Conservation (phyloP, 2,329 filamentous ascomycete species). For the Davidsoniella virescens region DNA sequence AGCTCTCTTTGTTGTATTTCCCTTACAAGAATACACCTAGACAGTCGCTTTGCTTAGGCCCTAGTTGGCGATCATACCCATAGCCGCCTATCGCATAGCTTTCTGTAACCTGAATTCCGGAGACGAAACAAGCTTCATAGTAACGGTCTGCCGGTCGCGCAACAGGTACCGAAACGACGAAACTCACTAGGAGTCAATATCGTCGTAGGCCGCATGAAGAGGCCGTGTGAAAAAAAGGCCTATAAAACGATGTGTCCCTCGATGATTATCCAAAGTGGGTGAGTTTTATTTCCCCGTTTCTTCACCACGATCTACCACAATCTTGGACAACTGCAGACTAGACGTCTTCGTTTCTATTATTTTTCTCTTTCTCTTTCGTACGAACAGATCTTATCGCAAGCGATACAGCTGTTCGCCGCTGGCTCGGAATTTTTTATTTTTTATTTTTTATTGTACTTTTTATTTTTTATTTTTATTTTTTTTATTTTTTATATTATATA, state of each 20-base stretch:
- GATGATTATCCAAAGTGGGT: neutral
- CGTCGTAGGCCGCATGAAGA: neutral
- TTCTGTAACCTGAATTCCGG: neutral
- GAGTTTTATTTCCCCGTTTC: neutral
- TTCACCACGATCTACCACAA: slow-evolving; percentile 2
- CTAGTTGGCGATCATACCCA: slow-evolving; percentile 2
- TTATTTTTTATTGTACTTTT: slow-evolving; percentile 3
- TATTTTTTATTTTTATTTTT: slow-evolving; percentile 2
- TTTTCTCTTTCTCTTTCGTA: slow-evolving; percentile 6
- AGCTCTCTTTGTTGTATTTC: no score
- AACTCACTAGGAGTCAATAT: neutral
- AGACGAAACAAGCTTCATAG: neutral
- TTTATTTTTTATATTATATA: neutral
- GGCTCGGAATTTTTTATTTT: slow-evolving; percentile 7
- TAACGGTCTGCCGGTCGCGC: neutral
- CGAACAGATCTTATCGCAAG: slow-evolving; percentile 6
- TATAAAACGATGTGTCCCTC: neutral
- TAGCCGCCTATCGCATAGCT: neutral
- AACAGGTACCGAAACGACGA: neutral
- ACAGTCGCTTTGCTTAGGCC: neutral
- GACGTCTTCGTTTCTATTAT: slow-evolving; percentile 2
- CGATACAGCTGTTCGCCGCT: slow-evolving; percentile 7
- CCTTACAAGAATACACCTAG: no score
- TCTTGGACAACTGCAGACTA: slow-evolving; percentile 4
- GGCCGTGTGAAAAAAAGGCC: neutral